Base-by-base conservation (phyloP, 1,284 basidiomycete species). In the Porodaedalea pini region DNA sequence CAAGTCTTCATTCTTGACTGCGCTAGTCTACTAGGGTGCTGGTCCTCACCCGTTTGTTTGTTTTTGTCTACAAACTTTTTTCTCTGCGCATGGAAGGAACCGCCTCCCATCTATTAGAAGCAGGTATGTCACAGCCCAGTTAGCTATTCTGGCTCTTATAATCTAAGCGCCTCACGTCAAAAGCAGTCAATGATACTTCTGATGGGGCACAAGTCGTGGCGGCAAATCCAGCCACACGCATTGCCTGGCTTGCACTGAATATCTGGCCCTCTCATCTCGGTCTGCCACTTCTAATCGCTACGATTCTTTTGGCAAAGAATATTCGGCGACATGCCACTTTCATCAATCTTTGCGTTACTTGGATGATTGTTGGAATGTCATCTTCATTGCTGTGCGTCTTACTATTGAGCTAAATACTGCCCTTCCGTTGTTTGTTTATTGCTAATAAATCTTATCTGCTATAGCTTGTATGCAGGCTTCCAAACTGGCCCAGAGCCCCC, bases 251-350 rank as follows among this genome's bases (percentile, higher is more conserved):
- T 56, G 68, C 77, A n/a, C 63, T 80, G 54, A 78, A 79, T 60
- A 71, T 78, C 62, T 77, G 75, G 74, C 70, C 78, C 3, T 76
- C 77, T 8, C 77, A 78, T 64, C 67, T 78, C 52, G 75, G 75
- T 5, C 70, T 79, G 19, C 77, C 77, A 15, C 25, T 78, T n/a
- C 65, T 79, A 10, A 65, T 79, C 6, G 67, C 67, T 2, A 66
- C 75, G 31, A 73, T 78, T 6, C 57, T 73, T 2, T 64, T 72
- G 49, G 73, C 73, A 31, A 75, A 70, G 63, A 69, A 67, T 56
- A 70, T 79, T 23, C 66, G 73, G 51, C 70, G 78, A n/a, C 75
- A 79, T 68, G 67, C 73, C n/a, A 78, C 77, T 5, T 78, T 79
- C 56, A 63, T 76, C 21, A 79, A 78, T 56, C 64, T 79, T 29